Conservation (phyloP, 768 basidiomycete genomes). For the Tylopilus sp. region DNA sequence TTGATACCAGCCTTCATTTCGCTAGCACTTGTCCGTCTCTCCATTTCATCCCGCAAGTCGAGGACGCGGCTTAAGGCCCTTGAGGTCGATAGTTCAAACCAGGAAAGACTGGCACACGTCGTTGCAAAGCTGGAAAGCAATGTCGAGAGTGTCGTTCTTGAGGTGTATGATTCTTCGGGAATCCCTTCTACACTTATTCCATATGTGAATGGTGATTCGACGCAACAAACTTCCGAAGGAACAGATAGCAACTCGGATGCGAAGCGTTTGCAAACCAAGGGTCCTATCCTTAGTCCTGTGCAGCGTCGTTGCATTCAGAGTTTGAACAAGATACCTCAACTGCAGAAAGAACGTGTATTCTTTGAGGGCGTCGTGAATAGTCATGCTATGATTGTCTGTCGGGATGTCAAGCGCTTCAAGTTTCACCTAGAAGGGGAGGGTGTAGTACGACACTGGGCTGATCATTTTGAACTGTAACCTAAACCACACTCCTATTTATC, state of each 20-base stretch:
- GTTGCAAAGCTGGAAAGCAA: conserved; percentile 56
- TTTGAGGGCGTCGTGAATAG: conserved; percentile 58
- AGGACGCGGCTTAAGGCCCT: conserved; percentile 61
- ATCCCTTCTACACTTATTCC: conserved; percentile 16
- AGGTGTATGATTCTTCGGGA: conserved; percentile 44
- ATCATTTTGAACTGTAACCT: conserved; percentile 47
- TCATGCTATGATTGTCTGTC: conserved; percentile 68
- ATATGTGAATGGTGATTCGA: neutral
- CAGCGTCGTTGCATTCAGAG: conserved; percentile 56
- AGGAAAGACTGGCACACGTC: conserved; percentile 52
- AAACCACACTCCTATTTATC: neutral
- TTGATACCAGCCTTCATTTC: conserved; percentile 59
- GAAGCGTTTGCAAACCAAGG: conserved; percentile 30
- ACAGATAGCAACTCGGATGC: neutral
- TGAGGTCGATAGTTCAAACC: conserved; percentile 50
- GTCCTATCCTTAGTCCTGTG: conserved; percentile 48
- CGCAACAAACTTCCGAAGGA: neutral
- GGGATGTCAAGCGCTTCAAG: conserved; percentile 61
- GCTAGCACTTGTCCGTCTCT: conserved; percentile 52
- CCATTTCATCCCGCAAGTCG: conserved; percentile 56
- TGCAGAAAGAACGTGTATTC: conserved; percentile 70
- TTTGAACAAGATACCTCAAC: conserved; percentile 63
- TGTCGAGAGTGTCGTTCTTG: conserved; percentile 58
- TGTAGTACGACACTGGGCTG: conserved; percentile 70
- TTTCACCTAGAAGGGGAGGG: conserved; percentile 58